phyloP scores from a whole-genome alignment of 2,329 filamentous ascomycete genomes.

The Hymenoscyphus scutula region DNA sequence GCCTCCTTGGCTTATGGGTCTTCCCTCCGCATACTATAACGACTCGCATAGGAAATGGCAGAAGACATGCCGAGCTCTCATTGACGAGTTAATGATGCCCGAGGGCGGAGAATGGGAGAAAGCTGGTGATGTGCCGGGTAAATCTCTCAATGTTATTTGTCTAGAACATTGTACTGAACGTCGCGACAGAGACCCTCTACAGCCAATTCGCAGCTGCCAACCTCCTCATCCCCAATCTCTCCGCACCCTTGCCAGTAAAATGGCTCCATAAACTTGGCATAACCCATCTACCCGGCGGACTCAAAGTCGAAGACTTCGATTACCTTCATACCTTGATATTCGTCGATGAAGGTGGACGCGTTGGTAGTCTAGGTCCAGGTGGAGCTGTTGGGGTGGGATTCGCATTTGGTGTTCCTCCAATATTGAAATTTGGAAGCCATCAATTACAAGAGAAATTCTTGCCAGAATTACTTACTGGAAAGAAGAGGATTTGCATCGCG shows the following conservation, averaged over 20 bases:
- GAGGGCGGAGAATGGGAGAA: conserved; percentile 70
- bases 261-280: conserved; percentile 67
- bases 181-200: conserved; percentile 47
- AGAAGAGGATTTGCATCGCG: conserved; percentile 69
- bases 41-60: conserved; percentile 65
- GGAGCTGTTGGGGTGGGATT: conserved; percentile 69
- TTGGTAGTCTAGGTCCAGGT: conserved; percentile 61
- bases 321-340: conserved; percentile 70
- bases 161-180: not conserved
- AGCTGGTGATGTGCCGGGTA: conserved; percentile 41
- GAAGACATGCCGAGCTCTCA: conserved; percentile 63
- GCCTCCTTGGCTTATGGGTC: conserved; percentile 66
- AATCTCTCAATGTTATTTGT: not conserved
- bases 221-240: conserved; percentile 69
- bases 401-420: conserved; percentile 68
- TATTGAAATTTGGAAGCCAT: conserved; percentile 64
- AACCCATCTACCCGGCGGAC: conserved; percentile 60
- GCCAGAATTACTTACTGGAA: conserved; percentile 64
- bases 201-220: conserved; percentile 60
- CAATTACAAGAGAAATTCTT: conserved; percentile 64
- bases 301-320: conserved; percentile 72
- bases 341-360: conserved; percentile 64
- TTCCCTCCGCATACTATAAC: conserved; percentile 71
- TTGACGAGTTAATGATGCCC: conserved; percentile 59
- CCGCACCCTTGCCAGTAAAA: conserved; percentile 64